Percentiles rank a stretch among this genome's conserved stretches.
Evolutionary conservation across 1,284 basidiomycete genomes (phyloP).

Genomic region (Phellopilus nigrolimitatus): DNA sequence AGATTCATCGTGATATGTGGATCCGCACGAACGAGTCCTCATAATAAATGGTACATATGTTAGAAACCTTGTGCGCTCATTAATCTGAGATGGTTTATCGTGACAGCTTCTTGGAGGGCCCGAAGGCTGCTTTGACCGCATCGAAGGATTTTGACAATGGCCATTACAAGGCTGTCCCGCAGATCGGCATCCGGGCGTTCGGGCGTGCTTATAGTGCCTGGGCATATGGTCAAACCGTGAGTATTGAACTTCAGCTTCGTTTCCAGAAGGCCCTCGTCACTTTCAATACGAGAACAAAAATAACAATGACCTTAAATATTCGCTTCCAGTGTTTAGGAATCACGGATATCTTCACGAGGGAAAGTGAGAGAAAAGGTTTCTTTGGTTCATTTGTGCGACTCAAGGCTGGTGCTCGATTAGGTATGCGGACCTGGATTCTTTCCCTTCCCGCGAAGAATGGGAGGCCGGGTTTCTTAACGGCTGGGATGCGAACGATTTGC

Average conservation of each 20-base stretch:
- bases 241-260: slow-evolving; percentile 26
- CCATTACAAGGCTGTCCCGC: slow-evolving; percentile 44
- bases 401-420: slow-evolving; percentile 25
- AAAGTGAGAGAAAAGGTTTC: slow-evolving; percentile 27
- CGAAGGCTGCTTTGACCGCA: slow-evolving; percentile 49
- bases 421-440: slow-evolving; percentile 44
- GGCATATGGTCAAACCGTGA: slow-evolving; percentile 53
- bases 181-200: slow-evolving; percentile 50
- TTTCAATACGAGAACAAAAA: too few relatives aligned
- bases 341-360: slow-evolving; percentile 42
- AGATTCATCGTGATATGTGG: slow-evolving; percentile 53
- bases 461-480: slow-evolving; percentile 39
- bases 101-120: slow-evolving; percentile 53
- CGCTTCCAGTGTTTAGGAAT: slow-evolving; percentile 47
- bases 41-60: slow-evolving; percentile 49
- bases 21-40: slow-evolving; percentile 55
- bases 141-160: slow-evolving; percentile 55
- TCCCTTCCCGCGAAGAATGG: slow-evolving; percentile 50
- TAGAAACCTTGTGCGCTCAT: too few relatives aligned
- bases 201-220: slow-evolving; percentile 55
- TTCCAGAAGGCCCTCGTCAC: too few relatives aligned
- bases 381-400: slow-evolving; percentile 6
- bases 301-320: slow-evolving; percentile 1
- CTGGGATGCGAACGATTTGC: slow-evolving; percentile 57
- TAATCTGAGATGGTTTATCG: not conserved